A percentile compares a stretch with the other conserved stretches of the same genome.
Conservation (phyloP, 768 basidiomycete species). For the Gyrodon lividus region DNA sequence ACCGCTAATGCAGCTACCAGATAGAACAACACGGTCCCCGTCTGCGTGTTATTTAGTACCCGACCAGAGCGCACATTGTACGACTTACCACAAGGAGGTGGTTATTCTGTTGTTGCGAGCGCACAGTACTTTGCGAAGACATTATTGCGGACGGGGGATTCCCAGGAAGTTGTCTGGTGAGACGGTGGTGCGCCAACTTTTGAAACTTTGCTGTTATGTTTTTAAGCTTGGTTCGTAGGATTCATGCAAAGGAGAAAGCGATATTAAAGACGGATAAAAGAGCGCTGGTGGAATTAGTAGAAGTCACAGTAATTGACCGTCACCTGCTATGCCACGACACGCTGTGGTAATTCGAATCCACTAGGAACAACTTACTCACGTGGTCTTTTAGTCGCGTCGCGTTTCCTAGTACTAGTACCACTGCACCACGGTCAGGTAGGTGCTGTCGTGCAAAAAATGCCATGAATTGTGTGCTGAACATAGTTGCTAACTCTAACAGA, state of each 20-base stretch:
- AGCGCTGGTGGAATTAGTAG: not conserved
- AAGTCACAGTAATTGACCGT: not conserved
- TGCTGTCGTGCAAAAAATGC: no score
- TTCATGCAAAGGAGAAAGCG: not conserved
- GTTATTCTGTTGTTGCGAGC: slow-evolving; percentile 31
- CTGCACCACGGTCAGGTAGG: not conserved
- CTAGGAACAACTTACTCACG: slow-evolving; percentile 17
- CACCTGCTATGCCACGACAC: not conserved
- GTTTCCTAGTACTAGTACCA: not conserved
- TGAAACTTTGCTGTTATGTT: not conserved
- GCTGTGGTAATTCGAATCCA: not conserved
- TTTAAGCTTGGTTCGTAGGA: not conserved
- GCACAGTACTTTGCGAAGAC: slow-evolving; percentile 27
- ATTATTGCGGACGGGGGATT: slow-evolving; percentile 11
- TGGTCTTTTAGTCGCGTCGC: slow-evolving; percentile 15
- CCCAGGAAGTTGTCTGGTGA: not conserved
- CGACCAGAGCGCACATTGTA: not conserved
- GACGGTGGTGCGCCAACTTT: not conserved
- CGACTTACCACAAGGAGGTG: slow-evolving; percentile 33
- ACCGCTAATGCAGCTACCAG: slow-evolving; percentile 86
- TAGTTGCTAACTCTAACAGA: not conserved
- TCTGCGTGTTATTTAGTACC: slow-evolving; percentile 38
- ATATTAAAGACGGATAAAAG: not conserved
- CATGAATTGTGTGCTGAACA: not conserved
- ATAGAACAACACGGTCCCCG: slow-evolving; percentile 79